Conservation (phyloP, 495 filamentous ascomycete species). For the Lasiosphaeria ovina region DNA sequence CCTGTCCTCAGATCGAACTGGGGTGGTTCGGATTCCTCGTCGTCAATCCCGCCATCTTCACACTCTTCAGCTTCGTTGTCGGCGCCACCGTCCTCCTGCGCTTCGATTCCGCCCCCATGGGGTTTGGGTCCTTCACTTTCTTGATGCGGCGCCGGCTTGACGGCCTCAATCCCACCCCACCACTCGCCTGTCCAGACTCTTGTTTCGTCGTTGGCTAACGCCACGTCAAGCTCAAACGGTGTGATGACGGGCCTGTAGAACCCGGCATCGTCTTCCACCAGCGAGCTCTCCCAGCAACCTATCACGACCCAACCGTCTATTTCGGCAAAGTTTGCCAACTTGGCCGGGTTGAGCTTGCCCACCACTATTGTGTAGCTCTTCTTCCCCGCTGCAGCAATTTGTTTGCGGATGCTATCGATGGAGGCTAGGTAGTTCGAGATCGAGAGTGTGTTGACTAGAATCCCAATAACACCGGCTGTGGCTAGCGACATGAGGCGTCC, state of each 20-base stretch:
- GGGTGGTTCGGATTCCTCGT: constrained; percentile 63
- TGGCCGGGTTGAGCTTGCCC: constrained; percentile 92
- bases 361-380: constrained; percentile 96
- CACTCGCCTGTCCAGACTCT: constrained; percentile 76
- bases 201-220: constrained; percentile 64
- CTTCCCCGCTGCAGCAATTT: constrained; percentile 75
- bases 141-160: constrained; percentile 23
- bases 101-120: constrained; percentile 1
- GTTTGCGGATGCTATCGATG: constrained; percentile 64
- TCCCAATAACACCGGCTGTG: constrained; percentile 82
- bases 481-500: constrained; percentile 77
- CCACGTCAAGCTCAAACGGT: constrained; percentile 82
- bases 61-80: constrained; percentile 20
- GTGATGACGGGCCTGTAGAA: constrained; percentile 87
- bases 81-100: constrained; percentile 17
- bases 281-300: constrained; percentile 94
- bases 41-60: constrained; percentile 32
- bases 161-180: constrained; percentile 68
- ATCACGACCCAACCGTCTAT: constrained; percentile 96
- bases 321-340: constrained; percentile 94
- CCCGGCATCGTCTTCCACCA: constrained; percentile 75
- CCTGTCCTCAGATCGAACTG: constrained; percentile 92
- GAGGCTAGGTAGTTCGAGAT: constrained; percentile 86
- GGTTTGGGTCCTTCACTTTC: constrained; percentile 10
- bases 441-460: constrained; percentile 90